Evolutionary conservation across 1,284 basidiomycete genomes (phyloP).

Genomic region (Irpex rosettiformis): DNA sequence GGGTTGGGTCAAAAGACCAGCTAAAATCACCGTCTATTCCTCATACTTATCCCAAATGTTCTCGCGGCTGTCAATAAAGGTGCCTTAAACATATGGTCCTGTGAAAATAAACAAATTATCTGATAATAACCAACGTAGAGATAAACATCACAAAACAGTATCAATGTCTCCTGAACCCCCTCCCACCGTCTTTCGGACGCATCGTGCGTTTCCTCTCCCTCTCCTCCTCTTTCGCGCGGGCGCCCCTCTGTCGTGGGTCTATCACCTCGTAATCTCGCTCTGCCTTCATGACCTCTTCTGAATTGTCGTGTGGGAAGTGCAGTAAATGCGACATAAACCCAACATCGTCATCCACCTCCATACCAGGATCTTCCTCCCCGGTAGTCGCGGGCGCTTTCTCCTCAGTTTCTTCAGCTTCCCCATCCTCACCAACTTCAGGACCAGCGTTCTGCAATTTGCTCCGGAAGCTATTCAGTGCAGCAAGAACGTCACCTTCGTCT

Average conservation of each 20-base stretch:
- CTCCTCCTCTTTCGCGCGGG: conserved; percentile 72
- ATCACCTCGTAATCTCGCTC: conserved; percentile 91
- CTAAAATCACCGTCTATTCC: background rate
- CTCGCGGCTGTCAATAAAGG: too few relatives aligned
- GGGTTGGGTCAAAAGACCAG: background rate
- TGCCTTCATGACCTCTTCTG: conserved; percentile 74
- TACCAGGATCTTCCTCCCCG: conserved; percentile 44
- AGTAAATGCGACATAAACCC: conserved; percentile 78
- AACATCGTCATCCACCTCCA: conserved; percentile 81
- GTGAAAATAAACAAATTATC: background rate
- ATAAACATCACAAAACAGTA: background rate
- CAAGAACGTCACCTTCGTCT: conserved; percentile 77
- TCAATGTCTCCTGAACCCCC: conserved; percentile 23
- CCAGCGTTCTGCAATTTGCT: conserved; percentile 55
- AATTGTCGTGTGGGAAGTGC: conserved; percentile 75
- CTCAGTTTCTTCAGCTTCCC: conserved; percentile 20
- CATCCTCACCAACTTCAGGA: conserved; percentile 32
- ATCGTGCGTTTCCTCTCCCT: conserved; percentile 53
- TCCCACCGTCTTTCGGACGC: conserved; percentile 29
- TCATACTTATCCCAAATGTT: too few relatives aligned
- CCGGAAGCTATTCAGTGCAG: conserved; percentile 69
- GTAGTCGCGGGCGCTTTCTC: conserved; percentile 5
- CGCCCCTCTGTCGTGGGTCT: conserved; percentile 68
- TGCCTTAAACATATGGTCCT: background rate
- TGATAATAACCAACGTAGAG: background rate